phyloP scores from a whole-genome alignment of 352 stramenopile species.

The Phytopythium sindhum region DNA sequence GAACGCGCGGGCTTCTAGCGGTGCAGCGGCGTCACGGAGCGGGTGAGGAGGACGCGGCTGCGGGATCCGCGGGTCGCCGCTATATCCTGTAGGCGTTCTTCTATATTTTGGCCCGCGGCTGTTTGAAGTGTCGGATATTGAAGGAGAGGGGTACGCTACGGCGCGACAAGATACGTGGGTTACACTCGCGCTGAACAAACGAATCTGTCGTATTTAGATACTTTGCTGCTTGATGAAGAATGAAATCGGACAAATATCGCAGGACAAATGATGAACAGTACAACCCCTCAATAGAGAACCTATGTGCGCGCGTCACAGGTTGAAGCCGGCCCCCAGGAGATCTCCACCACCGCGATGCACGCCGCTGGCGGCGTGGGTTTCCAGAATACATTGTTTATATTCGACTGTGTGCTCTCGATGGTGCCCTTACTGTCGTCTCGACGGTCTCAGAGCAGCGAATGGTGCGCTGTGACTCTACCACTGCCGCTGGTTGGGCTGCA shows the following conservation, averaged over 20 bases:
- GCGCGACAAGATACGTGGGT: not conserved
- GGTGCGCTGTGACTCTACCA: slow-evolving; percentile 18
- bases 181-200: not conserved
- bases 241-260: not conserved
- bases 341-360: not conserved
- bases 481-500: slow-evolving; percentile 46
- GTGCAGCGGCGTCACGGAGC: not conserved
- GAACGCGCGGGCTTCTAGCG: not conserved
- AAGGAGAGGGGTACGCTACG: not conserved
- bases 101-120: not conserved
- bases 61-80: not conserved
- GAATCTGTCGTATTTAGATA: not conserved
- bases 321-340: not conserved
- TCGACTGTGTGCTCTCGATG: not conserved
- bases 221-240: not conserved
- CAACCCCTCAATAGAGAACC: not conserved
- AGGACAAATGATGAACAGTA: not conserved
- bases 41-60: too few species aligned
- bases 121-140: slow-evolving; percentile 2
- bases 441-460: not conserved
- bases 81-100: not conserved
- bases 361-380: not conserved
- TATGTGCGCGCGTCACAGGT: slow-evolving; percentile 6
- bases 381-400: slow-evolving; percentile 2
- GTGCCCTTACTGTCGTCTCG: not conserved